Conservation (phyloP, 108 stramenopile genomes). For the Nitzschia sp. region DNA sequence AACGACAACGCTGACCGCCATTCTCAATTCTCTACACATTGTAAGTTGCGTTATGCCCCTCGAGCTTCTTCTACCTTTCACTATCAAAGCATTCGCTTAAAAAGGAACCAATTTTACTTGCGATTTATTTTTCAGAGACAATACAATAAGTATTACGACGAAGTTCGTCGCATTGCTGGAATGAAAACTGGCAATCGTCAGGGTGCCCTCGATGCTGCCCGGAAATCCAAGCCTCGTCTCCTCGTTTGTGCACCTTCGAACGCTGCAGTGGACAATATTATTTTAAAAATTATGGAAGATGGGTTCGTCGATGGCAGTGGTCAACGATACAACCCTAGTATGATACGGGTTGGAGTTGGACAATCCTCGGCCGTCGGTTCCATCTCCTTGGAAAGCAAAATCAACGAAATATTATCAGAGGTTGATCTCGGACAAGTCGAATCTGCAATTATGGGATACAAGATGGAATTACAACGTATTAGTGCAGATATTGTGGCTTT, state of each 20-base stretch:
- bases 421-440: slow-evolving; percentile 62
- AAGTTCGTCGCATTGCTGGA: slow-evolving; percentile 68
- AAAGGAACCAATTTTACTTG: not conserved
- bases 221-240: slow-evolving; percentile 69
- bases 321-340: slow-evolving; percentile 87
- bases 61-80: not conserved
- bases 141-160: slow-evolving; percentile 84
- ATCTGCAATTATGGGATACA: slow-evolving; percentile 65
- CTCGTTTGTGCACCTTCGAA: slow-evolving; percentile 97
- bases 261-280: slow-evolving; percentile 97
- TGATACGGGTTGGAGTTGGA: slow-evolving; percentile 90
- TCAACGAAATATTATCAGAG: slow-evolving; percentile 63
- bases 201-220: slow-evolving; percentile 57
- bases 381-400: slow-evolving; percentile 74
- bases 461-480: slow-evolving; percentile 60
- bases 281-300: slow-evolving; percentile 89
- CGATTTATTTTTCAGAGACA: slow-evolving; percentile 38
- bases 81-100: not conserved
- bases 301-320: slow-evolving; percentile 95
- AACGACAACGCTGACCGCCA: slow-evolving; percentile 93
- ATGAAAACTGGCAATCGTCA: slow-evolving; percentile 41
- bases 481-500: slow-evolving; percentile 55
- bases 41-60: slow-evolving; percentile 3
- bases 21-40: slow-evolving; percentile 93
- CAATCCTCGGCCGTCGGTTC: slow-evolving; percentile 63